Evolutionary conservation across 2,329 filamentous ascomycete species (phyloP).

Genomic region (Penicillium polonicum): DNA sequence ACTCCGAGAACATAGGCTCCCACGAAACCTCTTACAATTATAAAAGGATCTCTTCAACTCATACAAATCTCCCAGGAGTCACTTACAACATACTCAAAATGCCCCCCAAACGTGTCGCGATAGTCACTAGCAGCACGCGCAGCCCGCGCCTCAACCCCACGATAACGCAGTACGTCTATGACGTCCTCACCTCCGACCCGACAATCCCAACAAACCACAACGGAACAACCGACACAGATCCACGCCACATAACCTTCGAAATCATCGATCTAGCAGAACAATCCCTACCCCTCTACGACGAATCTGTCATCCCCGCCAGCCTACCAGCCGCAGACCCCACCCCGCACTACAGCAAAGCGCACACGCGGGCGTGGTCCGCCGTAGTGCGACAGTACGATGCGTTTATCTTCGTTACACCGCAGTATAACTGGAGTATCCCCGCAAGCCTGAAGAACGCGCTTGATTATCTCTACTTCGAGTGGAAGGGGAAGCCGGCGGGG

Average conservation of each 20-base stretch:
- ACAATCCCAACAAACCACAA: constrained; percentile 17
- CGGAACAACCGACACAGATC: constrained; percentile 14
- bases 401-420: constrained; percentile 46
- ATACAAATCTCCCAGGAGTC: not conserved
- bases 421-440: constrained; percentile 58
- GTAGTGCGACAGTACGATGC: constrained; percentile 36
- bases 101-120: constrained; percentile 31
- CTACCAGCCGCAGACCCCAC: constrained; percentile 29
- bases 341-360: constrained; percentile 36
- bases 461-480: constrained; percentile 61
- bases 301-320: constrained; percentile 39
- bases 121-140: constrained; percentile 40
- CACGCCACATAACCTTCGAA: constrained; percentile 24
- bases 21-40: not conserved
- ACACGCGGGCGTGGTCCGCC: constrained; percentile 40
- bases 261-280: constrained; percentile 35
- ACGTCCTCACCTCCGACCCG: constrained; percentile 22
- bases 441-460: constrained; percentile 61
- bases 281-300: constrained; percentile 41
- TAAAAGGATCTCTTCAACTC: not conserved
- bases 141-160: constrained; percentile 37
- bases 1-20: not conserved
- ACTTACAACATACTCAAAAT: constrained; percentile 5
- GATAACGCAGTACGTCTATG: constrained; percentile 34
- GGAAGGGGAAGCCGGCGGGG: constrained; percentile 54